These are phyloP conservation scores for Clitopilus passeckerianus DNA, from an alignment of 768 basidiomycete genomes.

Conservation along the genomic window DNA sequence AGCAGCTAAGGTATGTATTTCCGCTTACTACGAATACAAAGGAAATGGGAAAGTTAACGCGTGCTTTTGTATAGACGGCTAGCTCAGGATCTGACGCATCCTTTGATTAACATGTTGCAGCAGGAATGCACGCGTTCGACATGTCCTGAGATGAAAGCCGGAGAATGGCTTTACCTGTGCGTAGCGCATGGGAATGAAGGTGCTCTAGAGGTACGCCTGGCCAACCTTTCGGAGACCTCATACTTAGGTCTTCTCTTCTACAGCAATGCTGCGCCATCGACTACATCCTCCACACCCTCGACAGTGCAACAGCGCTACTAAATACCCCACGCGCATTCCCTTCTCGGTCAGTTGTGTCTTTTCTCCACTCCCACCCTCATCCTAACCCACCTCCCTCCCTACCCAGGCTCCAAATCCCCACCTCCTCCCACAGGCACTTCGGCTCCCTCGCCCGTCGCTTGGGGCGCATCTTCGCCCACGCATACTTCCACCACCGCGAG, in stretches of 20 bases:
- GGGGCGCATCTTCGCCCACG: slow-evolving; percentile 93
- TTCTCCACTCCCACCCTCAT: neutral
- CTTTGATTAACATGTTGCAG: slow-evolving; percentile 79
- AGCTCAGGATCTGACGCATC: slow-evolving; percentile 83
- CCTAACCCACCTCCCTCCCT: neutral
- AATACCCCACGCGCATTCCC: slow-evolving; percentile 92
- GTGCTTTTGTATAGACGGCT: slow-evolving; percentile 55
- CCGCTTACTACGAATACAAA: neutral
- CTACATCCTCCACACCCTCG: slow-evolving; percentile 90
- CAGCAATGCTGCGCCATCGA: slow-evolving; percentile 97
- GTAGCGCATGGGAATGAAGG: slow-evolving; percentile 91
- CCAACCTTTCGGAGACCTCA: neutral
- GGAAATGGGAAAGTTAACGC: neutral
- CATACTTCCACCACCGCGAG: slow-evolving; percentile 93
- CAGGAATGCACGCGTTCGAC: slow-evolving; percentile 80
- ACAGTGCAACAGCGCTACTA: slow-evolving; percentile 87
- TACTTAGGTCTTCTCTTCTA: neutral
- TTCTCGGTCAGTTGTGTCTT: slow-evolving; percentile 66
- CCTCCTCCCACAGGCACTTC: slow-evolving; percentile 82
- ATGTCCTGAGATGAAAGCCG: slow-evolving; percentile 99
- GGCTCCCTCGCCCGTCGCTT: slow-evolving; percentile 85
- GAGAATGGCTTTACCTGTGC: slow-evolving; percentile 95
- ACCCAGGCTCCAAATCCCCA: slow-evolving; percentile 72
- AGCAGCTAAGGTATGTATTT: slow-evolving; percentile 42
- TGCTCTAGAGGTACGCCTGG: slow-evolving; percentile 67